Conservation (phyloP, 768 basidiomycete genomes). For the Pleurotus djamor region DNA sequence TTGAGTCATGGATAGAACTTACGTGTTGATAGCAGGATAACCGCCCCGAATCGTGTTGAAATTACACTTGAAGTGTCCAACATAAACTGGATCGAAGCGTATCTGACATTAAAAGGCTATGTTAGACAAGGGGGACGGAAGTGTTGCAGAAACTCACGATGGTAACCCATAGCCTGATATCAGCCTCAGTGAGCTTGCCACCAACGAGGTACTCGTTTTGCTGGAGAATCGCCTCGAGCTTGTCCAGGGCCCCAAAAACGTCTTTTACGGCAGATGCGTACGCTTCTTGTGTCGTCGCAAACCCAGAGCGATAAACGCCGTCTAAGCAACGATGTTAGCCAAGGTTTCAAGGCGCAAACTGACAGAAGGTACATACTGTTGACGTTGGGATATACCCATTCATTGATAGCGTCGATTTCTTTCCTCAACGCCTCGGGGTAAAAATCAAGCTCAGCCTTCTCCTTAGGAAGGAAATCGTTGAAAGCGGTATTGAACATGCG, state of each 20-base stretch:
- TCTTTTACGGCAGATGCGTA: conserved; percentile 76
- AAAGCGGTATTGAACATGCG: conserved; percentile 89
- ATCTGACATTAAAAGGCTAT: conserved; percentile 37
- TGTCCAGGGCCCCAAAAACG: conserved; percentile 79
- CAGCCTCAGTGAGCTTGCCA: conserved; percentile 79
- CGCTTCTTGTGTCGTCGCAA: conserved; percentile 77
- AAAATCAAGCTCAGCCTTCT: conserved; percentile 65
- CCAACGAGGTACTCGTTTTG: conserved; percentile 87
- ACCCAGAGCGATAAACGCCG: conserved; percentile 88
- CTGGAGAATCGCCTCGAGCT: conserved; percentile 71
- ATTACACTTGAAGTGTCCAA: conserved; percentile 95
- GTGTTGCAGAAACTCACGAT: conserved; percentile 53
- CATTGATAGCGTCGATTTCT: conserved; percentile 84
- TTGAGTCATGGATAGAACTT: conserved; percentile 13
- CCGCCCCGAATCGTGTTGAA: conserved; percentile 80
- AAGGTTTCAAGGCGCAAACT: not conserved
- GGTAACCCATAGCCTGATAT: conserved; percentile 89
- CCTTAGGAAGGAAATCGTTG: conserved; percentile 65
- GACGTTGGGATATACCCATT: conserved; percentile 83
- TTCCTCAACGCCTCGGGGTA: conserved; percentile 72
- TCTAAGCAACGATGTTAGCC: conserved; percentile 34
- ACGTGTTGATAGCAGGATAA: conserved; percentile 81
- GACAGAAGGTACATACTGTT: conserved; percentile 57
- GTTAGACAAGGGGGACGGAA: not conserved
- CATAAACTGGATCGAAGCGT: conserved; percentile 90